Base-by-base conservation (phyloP, 345 rosid genomes). In the Acer yangbiense region DNA sequence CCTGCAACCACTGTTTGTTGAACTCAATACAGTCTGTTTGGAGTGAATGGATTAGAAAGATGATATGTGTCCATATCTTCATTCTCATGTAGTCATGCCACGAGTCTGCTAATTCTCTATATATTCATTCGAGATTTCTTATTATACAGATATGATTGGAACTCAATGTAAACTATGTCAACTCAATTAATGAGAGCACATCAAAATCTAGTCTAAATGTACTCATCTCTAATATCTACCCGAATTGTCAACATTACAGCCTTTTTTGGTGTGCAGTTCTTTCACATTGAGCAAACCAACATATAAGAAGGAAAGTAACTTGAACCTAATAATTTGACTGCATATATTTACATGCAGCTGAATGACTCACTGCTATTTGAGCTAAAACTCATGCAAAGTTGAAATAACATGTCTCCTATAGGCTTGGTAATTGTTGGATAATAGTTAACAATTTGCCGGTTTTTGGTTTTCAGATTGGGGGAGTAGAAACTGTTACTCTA, bases 401-500 rank as follows among this genome's bases (percentile, higher is more conserved):
- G 20, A 71, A 27, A 16, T 32, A 71, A 2, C 21, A 71, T 29
- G 6, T 16, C 20, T 29, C 64, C 16, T 27, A 29, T 64, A 27
- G 39, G 16, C 67, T 64, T 64, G 17, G n/a, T 4, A 52, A 52
- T 9, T 60, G 7, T 60, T 60, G 20, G 6, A 8, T 14, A 29
- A 48, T 17, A 29, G 13, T 50, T 12, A 23, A 9, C 65, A 1
- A 1, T 73, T 44, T 21, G 20, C 64, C n/a, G 10, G 62, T 20
- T 72, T 72, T 54, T 44, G 69, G 71, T 61, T 81, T 81, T 61
- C 83, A 91, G 95, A 86, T 91, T 79, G 95, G 93, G 11, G 93
- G 95, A 39, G 82, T 89, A 9, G 86, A 78, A 76, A 84, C 88
- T 52, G 95, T 88, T 46, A 85, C 92, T 72, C 83, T 90, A 20